A percentile compares a stretch with the other conserved stretches of the same genome.
Conservation (phyloP, 192 early-diverging fungal genomes). For the Gigaspora rosea region DNA sequence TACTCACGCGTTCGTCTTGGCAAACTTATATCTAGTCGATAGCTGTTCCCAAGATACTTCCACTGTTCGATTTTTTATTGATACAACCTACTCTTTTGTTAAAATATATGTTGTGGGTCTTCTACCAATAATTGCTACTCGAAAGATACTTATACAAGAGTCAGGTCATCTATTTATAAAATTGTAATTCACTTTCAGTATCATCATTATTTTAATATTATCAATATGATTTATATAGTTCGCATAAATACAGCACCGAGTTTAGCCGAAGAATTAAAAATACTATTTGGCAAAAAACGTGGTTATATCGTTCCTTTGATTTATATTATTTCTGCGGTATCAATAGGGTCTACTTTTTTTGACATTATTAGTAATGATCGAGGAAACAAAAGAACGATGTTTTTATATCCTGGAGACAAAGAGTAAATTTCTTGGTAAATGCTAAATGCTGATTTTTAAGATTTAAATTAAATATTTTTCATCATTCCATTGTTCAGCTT, state of each 20-base stretch:
- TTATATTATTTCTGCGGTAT: constrained; percentile 7
- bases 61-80: not conserved
- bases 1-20: not conserved
- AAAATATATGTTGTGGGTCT: constrained; percentile 8
- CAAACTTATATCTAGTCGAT: not conserved
- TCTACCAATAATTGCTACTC: constrained; percentile 1
- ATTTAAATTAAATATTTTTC: not conserved
- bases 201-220: not conserved
- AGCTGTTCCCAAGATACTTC: not conserved
- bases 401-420: constrained; percentile 11
- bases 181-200: not conserved
- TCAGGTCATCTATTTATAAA: not conserved
- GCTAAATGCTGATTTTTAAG: not conserved
- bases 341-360: constrained; percentile 8
- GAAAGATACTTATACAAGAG: constrained; percentile 5
- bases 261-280: not conserved
- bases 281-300: not conserved
- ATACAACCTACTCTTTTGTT: not conserved
- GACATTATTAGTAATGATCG: not conserved
- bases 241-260: not conserved
- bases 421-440: not conserved
- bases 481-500: not conserved
- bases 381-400: not conserved
- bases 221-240: not conserved
- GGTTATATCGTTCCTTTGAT: not conserved